Evolutionary conservation across 1,284 basidiomycete species (phyloP).

Genomic region (Mycosarcoma maydis): DNA sequence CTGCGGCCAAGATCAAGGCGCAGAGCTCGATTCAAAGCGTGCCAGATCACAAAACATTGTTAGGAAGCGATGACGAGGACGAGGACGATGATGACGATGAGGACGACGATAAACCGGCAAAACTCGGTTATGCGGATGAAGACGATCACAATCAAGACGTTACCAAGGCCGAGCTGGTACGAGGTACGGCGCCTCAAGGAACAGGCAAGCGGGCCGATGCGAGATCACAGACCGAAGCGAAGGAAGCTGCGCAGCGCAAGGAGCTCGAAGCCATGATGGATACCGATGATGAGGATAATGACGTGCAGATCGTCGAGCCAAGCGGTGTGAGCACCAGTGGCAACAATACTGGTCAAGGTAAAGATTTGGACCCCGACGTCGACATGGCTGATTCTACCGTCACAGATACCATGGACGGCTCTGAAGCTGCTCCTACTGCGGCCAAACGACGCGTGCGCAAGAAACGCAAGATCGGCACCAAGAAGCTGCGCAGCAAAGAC

Average conservation of each 20-base stretch:
- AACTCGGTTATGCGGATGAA: conserved; percentile 44
- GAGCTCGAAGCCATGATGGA: conserved; percentile 53
- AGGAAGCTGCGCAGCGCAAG: conserved; percentile 33
- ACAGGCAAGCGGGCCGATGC: conserved; percentile 42
- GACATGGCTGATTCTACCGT: conserved; percentile 24
- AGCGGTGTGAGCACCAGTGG: conserved; percentile 4
- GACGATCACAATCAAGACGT: conserved; percentile 16
- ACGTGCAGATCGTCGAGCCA: conserved; percentile 25
- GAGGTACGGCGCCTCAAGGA: conserved; percentile 18
- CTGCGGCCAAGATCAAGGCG: conserved; percentile 19
- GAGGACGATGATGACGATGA: conserved; percentile 29
- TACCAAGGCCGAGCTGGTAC: conserved; percentile 11
- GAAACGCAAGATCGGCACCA: conserved; percentile 56
- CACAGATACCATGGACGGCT: conserved; percentile 50
- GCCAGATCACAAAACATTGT: conserved; percentile 20
- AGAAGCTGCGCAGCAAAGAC: conserved; percentile 54
- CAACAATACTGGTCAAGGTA: conserved; percentile 21
- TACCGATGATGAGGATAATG: conserved; percentile 28
- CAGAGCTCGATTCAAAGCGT: conserved; percentile 11
- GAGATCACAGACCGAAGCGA: conserved; percentile 20
- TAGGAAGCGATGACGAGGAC: conserved; percentile 49
- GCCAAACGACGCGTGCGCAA: conserved; percentile 48
- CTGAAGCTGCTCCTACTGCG: conserved; percentile 7
- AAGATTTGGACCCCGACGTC: conserved; percentile 38
- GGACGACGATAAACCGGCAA: conserved; percentile 34